These are phyloP conservation scores for Alternaria arborescens DNA, from an alignment of 2,329 filamentous ascomycete species.

Conservation along the genomic window DNA sequence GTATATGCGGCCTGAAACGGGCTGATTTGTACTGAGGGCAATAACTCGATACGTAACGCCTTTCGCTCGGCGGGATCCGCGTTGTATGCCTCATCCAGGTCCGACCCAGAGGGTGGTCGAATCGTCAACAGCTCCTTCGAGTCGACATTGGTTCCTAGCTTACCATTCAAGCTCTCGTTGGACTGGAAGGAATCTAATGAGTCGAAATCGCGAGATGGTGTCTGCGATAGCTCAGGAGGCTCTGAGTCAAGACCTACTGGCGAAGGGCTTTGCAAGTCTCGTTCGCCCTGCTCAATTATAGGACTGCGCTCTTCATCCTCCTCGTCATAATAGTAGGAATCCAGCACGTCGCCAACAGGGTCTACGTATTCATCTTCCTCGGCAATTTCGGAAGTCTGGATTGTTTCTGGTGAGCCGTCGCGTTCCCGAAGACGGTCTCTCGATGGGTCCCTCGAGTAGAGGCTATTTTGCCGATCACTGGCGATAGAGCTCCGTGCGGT, in stretches of 20 bases:
- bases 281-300: conserved; percentile 15
- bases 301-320: conserved; percentile 39
- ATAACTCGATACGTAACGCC: conserved; percentile 13
- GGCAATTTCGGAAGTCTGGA: conserved; percentile 32
- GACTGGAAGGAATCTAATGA: conserved; percentile 39
- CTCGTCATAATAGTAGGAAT: conserved; percentile 67
- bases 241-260: conserved; percentile 30
- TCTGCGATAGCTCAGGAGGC: conserved; percentile 38
- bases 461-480: conserved; percentile 60
- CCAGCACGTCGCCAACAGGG: conserved; percentile 66
- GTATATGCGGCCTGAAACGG: conserved; percentile 27
- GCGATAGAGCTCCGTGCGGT: conserved; percentile 78
- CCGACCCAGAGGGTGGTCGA: conserved; percentile 17
- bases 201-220: conserved; percentile 37
- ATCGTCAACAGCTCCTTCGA: conserved; percentile 26
- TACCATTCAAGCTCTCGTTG: conserved; percentile 26
- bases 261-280: conserved; percentile 26
- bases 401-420: conserved; percentile 43
- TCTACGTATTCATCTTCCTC: conserved; percentile 58
- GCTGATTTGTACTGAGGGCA: conserved; percentile 26
- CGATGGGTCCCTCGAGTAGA: conserved; percentile 56
- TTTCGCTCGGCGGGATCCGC: conserved; percentile 11
- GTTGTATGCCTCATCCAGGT: conserved; percentile 17
- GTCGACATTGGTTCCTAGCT: conserved; percentile 8
- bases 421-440: conserved; percentile 36